A percentile compares a stretch with the other conserved stretches of the same genome.
These are phyloP conservation scores for Cladophialophora immunda DNA, from an alignment of 2,329 filamentous ascomycete genomes.

Conservation along the genomic window DNA sequence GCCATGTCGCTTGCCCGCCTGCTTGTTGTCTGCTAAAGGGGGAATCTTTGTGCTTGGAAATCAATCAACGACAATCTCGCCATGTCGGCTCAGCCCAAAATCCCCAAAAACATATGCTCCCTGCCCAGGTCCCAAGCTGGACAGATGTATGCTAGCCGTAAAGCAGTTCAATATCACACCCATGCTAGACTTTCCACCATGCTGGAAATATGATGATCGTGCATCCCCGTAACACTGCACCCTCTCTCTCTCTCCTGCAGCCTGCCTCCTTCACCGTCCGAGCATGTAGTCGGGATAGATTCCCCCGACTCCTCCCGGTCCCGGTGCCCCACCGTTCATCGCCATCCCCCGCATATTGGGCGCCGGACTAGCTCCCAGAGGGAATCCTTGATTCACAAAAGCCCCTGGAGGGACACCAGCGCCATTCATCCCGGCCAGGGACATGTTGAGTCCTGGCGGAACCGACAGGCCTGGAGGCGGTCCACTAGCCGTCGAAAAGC, in stretches of 20 bases:
- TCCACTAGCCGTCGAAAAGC: conserved; percentile 74
- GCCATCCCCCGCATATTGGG: conserved; percentile 44
- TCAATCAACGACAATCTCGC: conserved; percentile 21
- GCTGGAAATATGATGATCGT: neutral
- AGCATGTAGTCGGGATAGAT: conserved; percentile 60
- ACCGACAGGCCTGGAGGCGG: conserved; percentile 83
- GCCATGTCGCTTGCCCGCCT: conserved; percentile 32
- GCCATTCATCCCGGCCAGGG: conserved; percentile 41
- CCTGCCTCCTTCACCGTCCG: conserved; percentile 48
- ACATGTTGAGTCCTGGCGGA: conserved; percentile 72
- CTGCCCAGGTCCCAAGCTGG: conserved; percentile 2
- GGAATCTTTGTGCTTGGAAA: conserved; percentile 37
- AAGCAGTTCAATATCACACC: conserved; percentile 6
- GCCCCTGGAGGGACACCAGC: conserved; percentile 23
- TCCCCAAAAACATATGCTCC: conserved; percentile 6
- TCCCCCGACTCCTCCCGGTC: conserved; percentile 44
- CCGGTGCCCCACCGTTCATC: conserved; percentile 42
- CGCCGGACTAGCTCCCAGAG: conserved; percentile 45
- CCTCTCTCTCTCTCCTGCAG: neutral
- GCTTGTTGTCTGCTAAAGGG: conserved; percentile 33
- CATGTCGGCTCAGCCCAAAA: conserved; percentile 7
- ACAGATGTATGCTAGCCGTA: conserved; percentile 6
- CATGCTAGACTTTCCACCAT: conserved; percentile 6
- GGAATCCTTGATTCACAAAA: conserved; percentile 38
- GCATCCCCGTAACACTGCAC: neutral